A percentile compares a stretch with the other conserved stretches of the same genome.
phyloP scores from a whole-genome alignment of 148 eudicot species.

The Drosera capensis region DNA sequence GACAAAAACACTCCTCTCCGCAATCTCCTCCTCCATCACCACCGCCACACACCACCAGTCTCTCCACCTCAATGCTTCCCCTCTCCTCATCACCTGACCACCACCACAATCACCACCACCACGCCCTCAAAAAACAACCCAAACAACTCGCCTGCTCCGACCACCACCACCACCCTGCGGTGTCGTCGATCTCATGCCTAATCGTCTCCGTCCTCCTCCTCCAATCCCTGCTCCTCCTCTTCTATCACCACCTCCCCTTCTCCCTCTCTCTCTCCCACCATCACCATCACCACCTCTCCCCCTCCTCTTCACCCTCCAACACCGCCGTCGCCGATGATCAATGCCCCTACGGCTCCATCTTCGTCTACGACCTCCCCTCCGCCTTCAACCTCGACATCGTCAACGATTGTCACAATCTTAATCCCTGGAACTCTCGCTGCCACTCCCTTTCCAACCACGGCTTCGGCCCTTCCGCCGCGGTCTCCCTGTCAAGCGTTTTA shows the following conservation, averaged over 20 bases:
- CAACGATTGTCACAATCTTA: background rate
- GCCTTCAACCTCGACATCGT: background rate
- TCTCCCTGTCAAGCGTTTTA: background rate
- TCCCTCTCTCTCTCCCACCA: background rate
- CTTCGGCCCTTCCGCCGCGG: background rate
- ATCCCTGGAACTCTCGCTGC: background rate
- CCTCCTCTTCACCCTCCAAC: background rate
- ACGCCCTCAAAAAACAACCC: too few relatives aligned
- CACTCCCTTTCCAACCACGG: background rate
- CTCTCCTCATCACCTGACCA: too few relatives aligned
- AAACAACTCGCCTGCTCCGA: too few relatives aligned
- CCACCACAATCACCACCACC: too few relatives aligned
- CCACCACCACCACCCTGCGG: too few relatives aligned
- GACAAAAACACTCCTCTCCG: too few relatives aligned
- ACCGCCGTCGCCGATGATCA: background rate
- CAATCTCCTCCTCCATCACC: too few relatives aligned
- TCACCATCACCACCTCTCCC: background rate
- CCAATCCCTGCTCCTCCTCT: background rate
- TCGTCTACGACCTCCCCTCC: constrained; percentile 3
- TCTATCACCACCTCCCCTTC: background rate
- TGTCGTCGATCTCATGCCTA: too few relatives aligned
- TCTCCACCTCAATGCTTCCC: too few relatives aligned
- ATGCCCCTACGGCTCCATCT: background rate
- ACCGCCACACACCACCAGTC: too few relatives aligned
- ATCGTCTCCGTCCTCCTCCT: background rate